phyloP scores from a whole-genome alignment of 176 grass and related monocot genomes.

The Carex parvula region DNA sequence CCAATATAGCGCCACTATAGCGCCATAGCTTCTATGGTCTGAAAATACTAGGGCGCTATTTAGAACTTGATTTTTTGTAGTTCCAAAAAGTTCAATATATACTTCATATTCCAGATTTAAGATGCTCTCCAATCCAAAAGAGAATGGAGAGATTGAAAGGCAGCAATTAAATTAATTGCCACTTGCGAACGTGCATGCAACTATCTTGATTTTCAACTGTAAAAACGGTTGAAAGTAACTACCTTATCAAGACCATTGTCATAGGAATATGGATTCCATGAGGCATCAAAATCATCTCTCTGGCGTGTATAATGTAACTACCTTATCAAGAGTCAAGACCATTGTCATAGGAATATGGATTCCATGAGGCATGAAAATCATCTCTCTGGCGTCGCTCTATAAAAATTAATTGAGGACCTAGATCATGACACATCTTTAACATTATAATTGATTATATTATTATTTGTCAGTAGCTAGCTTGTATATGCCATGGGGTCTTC shows the following conservation, averaged over 20 bases:
- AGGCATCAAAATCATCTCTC: background rate
- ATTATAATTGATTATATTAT: background rate
- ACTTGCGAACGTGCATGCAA: slow-evolving; percentile 32
- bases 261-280: background rate
- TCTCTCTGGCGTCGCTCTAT: background rate
- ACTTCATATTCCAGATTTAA: background rate
- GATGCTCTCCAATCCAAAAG: background rate
- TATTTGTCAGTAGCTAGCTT: background rate
- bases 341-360: background rate
- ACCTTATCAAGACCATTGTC: slow-evolving; percentile 12
- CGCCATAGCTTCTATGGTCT: no score
- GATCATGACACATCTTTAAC: background rate
- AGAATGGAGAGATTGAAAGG: background rate
- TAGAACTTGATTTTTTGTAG: background rate
- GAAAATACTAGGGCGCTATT: no score
- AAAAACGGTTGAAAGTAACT: slow-evolving; percentile 31
- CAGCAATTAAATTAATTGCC: background rate
- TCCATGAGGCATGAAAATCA: background rate
- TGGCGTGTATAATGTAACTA: background rate
- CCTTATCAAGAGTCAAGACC: slow-evolving; percentile 11
- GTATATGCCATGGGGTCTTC: background rate
- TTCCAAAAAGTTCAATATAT: background rate
- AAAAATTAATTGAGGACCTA: background rate
- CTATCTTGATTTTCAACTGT: slow-evolving; percentile 30
- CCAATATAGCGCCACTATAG: no score